Evolutionary conservation across 805 yeast genomes (phyloP), one percentile per base, ranked within the genome.

Genomic region (Komagataella pseudopastoris): DNA sequence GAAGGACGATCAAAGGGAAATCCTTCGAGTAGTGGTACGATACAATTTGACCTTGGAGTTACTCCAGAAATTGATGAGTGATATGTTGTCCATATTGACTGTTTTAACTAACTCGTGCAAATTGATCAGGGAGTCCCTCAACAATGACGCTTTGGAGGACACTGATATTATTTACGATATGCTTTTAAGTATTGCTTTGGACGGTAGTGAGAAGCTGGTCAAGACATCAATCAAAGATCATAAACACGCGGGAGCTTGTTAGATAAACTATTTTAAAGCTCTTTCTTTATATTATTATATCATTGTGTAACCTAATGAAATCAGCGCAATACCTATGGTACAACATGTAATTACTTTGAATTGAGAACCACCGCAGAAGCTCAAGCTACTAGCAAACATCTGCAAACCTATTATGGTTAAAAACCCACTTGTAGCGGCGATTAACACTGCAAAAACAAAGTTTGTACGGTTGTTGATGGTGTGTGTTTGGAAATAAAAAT

Each of bases 1-100:
- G 51, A 71, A 75, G 52, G 64, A 65, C 48, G 53, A 49, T 2
- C 68, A 68, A 10, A 71, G 66, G 54, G 96, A 90, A 67, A 85
- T 88, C 53, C 72, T 89, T 56, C 78, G 97, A 61, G 87, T 90
- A 23, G 96, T 89, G 12, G 88, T 87, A 51, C 77, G 95, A 60
- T 76, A 75, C 57, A 80, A 83, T 51, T 69, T 89, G 63, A 74
- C 85, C 49, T 70, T 83, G 55, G 69, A 73, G 63, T 68, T 86
- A 55, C 65, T 85, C 36, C 83, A 80, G 56, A 75, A 79, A 60
- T 69, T 85, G 59, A 76, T 85, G 79, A 71, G 70, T 53, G 89
- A 81, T 59, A 74, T 80, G 46, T 71, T 77, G 50, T 71, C 71
- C 48, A 68, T 74, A 44, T 70, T 75, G 36, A 81, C 83, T 60